A percentile compares a stretch with the other conserved stretches of the same genome.
Evolutionary conservation across 495 filamentous ascomycete species (phyloP).

Genomic region (Podospora pseudoanserina): DNA sequence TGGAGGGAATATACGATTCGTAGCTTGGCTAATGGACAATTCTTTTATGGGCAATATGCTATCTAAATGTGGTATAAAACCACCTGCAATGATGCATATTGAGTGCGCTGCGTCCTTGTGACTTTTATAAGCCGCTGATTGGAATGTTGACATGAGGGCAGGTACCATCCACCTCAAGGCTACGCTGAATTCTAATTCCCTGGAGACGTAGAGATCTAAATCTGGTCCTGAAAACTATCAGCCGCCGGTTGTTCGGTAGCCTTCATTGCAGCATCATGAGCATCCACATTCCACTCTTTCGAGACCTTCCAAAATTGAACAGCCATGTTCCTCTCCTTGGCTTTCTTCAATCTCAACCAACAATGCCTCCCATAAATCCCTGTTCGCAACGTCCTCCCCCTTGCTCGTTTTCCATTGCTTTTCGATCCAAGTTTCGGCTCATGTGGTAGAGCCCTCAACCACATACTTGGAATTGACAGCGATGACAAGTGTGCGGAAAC

Average conservation of each 20-base stretch:
- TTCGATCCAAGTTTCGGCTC: conserved; percentile 38
- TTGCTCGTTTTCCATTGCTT: conserved; percentile 38
- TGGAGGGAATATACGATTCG: too few relatives aligned
- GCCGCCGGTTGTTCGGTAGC: conserved; percentile 17
- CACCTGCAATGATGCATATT: too few relatives aligned
- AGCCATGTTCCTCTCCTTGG: conserved; percentile 20
- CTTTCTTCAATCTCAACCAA: conserved; percentile 34
- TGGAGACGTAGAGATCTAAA: too few relatives aligned
- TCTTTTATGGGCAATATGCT: too few relatives aligned
- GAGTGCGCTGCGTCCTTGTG: too few relatives aligned
- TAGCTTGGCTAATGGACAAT: too few relatives aligned
- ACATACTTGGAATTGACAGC: conserved; percentile 49
- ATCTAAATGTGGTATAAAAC: too few relatives aligned
- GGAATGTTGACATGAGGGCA: too few relatives aligned
- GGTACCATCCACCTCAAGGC: too few relatives aligned
- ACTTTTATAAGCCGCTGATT: too few relatives aligned
- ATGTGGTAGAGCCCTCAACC: conserved; percentile 38
- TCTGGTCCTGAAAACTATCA: too few relatives aligned
- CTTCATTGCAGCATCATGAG: conserved; percentile 41
- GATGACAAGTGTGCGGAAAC: conserved; percentile 39
- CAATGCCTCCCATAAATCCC: conserved; percentile 43
- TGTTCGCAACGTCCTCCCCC: conserved; percentile 34
- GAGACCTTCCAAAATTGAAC: conserved; percentile 46
- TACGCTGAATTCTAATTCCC: too few relatives aligned
- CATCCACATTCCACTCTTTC: conserved; percentile 37